Conservation (phyloP, 2,329 filamentous ascomycete species). For the Colletotrichum salicis region DNA sequence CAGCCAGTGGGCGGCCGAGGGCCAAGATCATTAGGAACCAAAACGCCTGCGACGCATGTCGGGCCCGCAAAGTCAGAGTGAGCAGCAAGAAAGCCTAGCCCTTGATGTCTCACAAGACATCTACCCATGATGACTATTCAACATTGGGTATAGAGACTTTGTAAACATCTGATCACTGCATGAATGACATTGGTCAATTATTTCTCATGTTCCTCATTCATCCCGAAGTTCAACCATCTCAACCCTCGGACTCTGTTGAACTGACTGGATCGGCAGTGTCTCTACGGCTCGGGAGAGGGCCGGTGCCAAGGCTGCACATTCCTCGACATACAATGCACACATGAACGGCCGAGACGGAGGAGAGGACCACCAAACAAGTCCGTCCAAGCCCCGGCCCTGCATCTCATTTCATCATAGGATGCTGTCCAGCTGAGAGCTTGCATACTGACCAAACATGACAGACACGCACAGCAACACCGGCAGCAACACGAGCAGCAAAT, state of each 20-base stretch:
- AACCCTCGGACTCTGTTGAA: neutral
- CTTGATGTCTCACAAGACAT: neutral
- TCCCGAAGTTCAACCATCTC: too few relatives aligned
- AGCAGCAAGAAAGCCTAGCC: neutral
- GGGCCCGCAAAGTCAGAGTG: constrained; percentile 43
- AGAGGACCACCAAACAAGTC: constrained; percentile 43
- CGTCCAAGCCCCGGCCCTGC: neutral
- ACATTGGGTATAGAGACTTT: neutral
- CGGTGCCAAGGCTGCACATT: constrained; percentile 40
- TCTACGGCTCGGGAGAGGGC: constrained; percentile 24
- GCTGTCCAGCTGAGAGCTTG: neutral
- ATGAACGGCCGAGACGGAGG: constrained; percentile 40
- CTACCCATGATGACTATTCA: neutral
- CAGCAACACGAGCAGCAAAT: neutral
- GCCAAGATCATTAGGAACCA: constrained; percentile 36
- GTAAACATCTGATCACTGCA: too few relatives aligned
- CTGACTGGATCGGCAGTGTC: constrained; percentile 35
- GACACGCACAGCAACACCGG: constrained; percentile 7
- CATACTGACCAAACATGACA: constrained; percentile 13
- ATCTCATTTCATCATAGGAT: neutral
- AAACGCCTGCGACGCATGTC: constrained; percentile 45
- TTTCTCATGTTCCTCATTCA: neutral
- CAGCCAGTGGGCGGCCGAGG: constrained; percentile 8
- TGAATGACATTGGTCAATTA: neutral
- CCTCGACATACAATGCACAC: constrained; percentile 42